These are phyloP conservation scores for Ophiostoma australiae DNA, from an alignment of 2,329 filamentous ascomycete species.

Conservation along the genomic window DNA sequence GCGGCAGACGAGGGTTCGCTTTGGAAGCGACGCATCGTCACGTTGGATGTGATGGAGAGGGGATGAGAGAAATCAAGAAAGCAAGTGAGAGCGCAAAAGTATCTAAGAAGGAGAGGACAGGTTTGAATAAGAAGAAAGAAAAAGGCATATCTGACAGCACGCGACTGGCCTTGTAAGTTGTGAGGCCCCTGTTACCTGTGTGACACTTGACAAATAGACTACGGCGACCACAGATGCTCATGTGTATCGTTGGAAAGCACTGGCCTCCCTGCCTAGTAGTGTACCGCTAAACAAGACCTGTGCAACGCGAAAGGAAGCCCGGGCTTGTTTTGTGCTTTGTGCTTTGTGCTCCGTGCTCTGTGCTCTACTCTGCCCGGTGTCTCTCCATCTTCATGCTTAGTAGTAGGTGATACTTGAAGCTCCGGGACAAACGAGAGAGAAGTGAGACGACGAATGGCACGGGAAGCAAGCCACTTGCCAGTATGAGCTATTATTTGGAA, in stretches of 20 bases:
- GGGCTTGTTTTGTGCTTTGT: background rate
- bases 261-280: background rate
- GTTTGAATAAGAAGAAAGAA: no score
- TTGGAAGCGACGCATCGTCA: conserved; percentile 1
- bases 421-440: background rate
- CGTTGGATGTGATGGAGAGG: background rate
- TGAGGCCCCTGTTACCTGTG: background rate
- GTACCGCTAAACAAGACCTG: background rate
- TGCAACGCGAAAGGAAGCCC: background rate
- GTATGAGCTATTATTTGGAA: conserved; percentile 14
- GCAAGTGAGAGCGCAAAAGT: background rate
- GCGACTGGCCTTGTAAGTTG: background rate
- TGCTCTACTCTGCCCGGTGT: background rate
- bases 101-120: background rate
- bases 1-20: background rate
- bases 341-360: background rate
- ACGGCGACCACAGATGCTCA: background rate
- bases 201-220: background rate
- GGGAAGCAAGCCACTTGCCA: background rate
- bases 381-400: background rate
- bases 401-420: background rate
- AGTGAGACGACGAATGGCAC: conserved; percentile 11
- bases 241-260: background rate
- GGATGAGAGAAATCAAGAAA: background rate
- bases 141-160: background rate